Conservation (phyloP, 306 rosid species). For the Vigna hirtella region DNA sequence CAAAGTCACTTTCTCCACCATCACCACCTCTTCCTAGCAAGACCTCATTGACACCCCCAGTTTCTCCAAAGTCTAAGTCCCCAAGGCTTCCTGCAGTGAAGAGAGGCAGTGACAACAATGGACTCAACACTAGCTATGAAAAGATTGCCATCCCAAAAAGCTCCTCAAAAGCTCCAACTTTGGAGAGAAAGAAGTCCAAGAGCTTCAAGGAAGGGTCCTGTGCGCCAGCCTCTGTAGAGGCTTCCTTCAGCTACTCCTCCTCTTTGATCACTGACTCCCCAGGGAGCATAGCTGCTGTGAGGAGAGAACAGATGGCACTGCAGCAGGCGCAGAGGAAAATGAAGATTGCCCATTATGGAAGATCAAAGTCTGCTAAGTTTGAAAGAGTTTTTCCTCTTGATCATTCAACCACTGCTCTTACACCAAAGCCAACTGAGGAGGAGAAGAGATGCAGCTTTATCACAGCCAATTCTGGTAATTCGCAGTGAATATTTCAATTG, state of each 20-base stretch:
- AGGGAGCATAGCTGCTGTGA: constrained; percentile 94
- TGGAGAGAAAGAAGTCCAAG: constrained; percentile 90
- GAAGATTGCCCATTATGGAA: constrained; percentile 95
- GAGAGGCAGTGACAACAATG: constrained; percentile 71
- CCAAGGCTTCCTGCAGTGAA: constrained; percentile 81
- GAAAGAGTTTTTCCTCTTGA: constrained; percentile 67
- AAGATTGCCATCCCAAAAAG: constrained; percentile 64
- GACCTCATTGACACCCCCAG: constrained; percentile 60
- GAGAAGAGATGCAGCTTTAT: constrained; percentile 93
- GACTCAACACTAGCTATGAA: constrained; percentile 68
- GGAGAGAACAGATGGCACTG: constrained; percentile 91
- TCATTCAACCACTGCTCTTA: constrained; percentile 37
- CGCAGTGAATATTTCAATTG: neutral
- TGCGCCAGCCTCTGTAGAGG: constrained; percentile 52
- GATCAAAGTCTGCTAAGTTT: constrained; percentile 92
- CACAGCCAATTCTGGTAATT: constrained; percentile 86
- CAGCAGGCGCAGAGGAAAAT: constrained; percentile 91
- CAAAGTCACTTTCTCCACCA: constrained; percentile 56
- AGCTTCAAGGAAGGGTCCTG: constrained; percentile 73
- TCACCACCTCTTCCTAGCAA: constrained; percentile 48
- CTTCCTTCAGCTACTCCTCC: constrained; percentile 73
- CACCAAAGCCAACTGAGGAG: constrained; percentile 57
- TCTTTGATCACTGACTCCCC: constrained; percentile 90
- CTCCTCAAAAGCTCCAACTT: constrained; percentile 53
- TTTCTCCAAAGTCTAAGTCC: constrained; percentile 79